Percentiles rank a stretch among this genome's conserved stretches.
Evolutionary conservation across 768 basidiomycete species (phyloP).

Genomic region (Dioszegia hungarica): DNA sequence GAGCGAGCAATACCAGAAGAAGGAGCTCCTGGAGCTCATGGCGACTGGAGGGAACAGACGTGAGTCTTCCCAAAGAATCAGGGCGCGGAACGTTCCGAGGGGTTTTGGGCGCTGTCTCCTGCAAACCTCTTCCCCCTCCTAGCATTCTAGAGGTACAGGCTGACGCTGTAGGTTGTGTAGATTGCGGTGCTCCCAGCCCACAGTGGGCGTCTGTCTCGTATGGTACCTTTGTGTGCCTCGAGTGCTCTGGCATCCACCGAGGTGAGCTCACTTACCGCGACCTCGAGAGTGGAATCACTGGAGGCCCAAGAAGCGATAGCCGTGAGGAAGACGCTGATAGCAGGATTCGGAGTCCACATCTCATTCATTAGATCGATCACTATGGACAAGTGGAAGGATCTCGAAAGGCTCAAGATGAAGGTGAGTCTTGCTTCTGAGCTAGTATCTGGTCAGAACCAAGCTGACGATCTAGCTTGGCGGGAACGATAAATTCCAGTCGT

Average conservation of each 20-base stretch:
- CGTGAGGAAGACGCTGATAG: no score
- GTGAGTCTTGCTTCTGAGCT: slow-evolving; percentile 54
- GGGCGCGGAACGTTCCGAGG: no score
- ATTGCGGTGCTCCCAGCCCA: slow-evolving; percentile 84
- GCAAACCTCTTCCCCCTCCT: no score
- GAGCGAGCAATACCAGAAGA: slow-evolving; percentile 66
- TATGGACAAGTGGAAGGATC: slow-evolving; percentile 94
- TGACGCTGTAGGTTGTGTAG: slow-evolving; percentile 58
- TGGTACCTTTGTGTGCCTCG: slow-evolving; percentile 79
- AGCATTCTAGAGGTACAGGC: slow-evolving; percentile 2
- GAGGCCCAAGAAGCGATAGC: no score
- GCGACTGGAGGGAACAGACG: slow-evolving; percentile 70
- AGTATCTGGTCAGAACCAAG: not conserved
- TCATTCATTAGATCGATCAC: slow-evolving; percentile 82
- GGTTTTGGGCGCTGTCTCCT: no score
- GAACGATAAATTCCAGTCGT: slow-evolving; percentile 73
- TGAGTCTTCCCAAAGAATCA: no score
- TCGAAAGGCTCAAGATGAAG: slow-evolving; percentile 75
- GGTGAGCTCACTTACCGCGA: no score
- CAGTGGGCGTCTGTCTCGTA: slow-evolving; percentile 69
- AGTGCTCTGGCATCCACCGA: slow-evolving; percentile 56
- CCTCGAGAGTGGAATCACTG: no score
- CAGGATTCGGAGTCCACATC: slow-evolving; percentile 92
- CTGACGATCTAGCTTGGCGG: slow-evolving; percentile 65
- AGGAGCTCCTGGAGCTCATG: slow-evolving; percentile 68